Evolutionary conservation across 257 asterid genomes (phyloP).

Genomic region (Datura wrightii): DNA sequence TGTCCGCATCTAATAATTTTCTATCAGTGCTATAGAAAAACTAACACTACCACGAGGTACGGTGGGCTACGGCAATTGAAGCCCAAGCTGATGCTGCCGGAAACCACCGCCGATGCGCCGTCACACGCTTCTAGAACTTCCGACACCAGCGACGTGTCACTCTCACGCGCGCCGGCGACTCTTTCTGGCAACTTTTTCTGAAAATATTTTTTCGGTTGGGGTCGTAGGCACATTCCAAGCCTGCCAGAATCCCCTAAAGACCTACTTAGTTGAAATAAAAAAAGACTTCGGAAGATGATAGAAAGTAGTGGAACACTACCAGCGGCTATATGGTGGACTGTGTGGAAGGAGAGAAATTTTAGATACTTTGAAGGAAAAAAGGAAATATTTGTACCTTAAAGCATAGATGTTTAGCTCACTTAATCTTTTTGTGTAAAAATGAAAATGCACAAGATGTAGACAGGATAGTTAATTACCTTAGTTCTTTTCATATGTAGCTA

Average conservation of each 20-base stretch:
- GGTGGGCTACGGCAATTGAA: neutral
- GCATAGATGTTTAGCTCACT: neutral
- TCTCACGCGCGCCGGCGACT: neutral
- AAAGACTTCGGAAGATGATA: neutral
- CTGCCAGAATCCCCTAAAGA: neutral
- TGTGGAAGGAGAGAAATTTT: neutral
- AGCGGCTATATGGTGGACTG: neutral
- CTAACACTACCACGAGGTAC: neutral
- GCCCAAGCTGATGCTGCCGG: neutral
- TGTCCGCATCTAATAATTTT: neutral
- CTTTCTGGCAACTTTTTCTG: neutral
- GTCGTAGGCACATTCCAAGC: neutral
- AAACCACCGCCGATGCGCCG: neutral
- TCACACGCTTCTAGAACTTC: neutral
- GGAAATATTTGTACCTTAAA: neutral
- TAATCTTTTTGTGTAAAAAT: neutral
- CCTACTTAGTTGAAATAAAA: neutral
- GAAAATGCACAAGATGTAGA: neutral
- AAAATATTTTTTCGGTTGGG: neutral
- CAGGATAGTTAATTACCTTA: neutral
- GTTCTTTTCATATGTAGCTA: constrained; percentile 12
- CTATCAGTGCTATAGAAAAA: neutral
- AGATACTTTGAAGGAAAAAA: neutral
- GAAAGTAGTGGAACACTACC: neutral
- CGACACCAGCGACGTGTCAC: neutral